Evolutionary conservation across 179 eudicot species (phyloP), one percentile per base, ranked within the genome.

Genomic region (Heliamphora pulchella): DNA sequence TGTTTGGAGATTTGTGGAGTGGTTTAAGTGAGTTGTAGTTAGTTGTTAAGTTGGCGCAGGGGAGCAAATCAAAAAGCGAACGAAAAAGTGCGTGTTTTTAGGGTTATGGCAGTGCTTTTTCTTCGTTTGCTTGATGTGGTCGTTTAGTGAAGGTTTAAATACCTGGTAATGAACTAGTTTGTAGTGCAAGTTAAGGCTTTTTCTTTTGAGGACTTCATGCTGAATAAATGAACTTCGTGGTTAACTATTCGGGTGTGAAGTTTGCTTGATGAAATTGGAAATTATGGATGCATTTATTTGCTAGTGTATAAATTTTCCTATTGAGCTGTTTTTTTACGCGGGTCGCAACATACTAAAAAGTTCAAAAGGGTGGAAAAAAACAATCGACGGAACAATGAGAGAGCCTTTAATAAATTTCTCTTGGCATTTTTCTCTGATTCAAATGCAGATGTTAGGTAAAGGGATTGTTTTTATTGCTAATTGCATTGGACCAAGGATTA

Each of bases 71-170:
- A n/a, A 55, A 73, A 55, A 2, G 11, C 1, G 18, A 74, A 59
- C 3, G 59, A 15, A 15, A 18, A 57, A 57, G 15, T 10, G 53
- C 10, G 13, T n/a, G 51, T 43, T 17, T 75, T 68, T 14, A 31
- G 47, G 71, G 51, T 7, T 67, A 53, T 17, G 41, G 44, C 7
- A 48, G 43, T 9, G 20, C n/a, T 6, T 54, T 68, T 67, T 22
- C 18, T 78, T 57, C 39, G 5, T 3, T 55, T 78, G 43, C 31
- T n/a, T 55, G 53, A 69, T 59, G 55, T 69, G 65, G 10, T 69
- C 55, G 75, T 75, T 69, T 78, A 9, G n/a, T 17, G 15, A 64
- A 67, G 39, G 63, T 78, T 4, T 51, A 67, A 5, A 14, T 66
- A 50, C 39, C 8, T 53, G 57, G 75, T 69, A 39, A 4, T 53